phyloP scores from a whole-genome alignment of 2,329 filamentous ascomycete species.

The Clonostachys sp. region DNA sequence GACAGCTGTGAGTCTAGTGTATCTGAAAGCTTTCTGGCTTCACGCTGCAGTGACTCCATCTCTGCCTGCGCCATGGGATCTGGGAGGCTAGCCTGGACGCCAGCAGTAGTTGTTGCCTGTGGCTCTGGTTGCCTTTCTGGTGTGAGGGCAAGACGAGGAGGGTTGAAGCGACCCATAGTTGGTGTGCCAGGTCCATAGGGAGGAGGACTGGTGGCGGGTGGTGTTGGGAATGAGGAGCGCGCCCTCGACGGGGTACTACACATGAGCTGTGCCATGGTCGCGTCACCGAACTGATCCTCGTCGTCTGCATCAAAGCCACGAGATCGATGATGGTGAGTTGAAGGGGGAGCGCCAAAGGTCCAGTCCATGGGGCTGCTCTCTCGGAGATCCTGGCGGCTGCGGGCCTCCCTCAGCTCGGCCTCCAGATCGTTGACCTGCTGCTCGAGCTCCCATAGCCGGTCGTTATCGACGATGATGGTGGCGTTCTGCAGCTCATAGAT shows the following conservation, averaged over 20 bases:
- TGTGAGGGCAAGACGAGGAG: not conserved
- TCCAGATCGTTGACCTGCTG: conserved; percentile 29
- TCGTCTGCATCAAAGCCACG: conserved; percentile 37
- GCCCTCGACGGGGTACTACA: conserved; percentile 45
- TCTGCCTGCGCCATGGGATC: conserved; percentile 42
- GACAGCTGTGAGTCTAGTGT: conserved; percentile 42
- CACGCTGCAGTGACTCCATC: conserved; percentile 40
- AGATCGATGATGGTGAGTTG: too few relatives aligned
- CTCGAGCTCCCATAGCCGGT: conserved; percentile 35
- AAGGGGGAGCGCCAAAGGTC: conserved; percentile 34
- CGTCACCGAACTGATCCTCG: conserved; percentile 36
- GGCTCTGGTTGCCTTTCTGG: not conserved
- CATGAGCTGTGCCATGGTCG: conserved; percentile 42
- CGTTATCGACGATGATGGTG: conserved; percentile 43
- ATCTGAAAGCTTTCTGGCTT: conserved; percentile 39
- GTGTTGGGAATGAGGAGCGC: conserved; percentile 44
- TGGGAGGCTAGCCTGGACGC: conserved; percentile 33
- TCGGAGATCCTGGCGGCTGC: conserved; percentile 3
- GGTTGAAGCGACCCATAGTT: not conserved
- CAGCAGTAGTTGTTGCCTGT: conserved; percentile 14
- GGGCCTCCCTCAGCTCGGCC: conserved; percentile 16
- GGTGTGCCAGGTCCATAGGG: conserved; percentile 23
- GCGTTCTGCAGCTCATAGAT: conserved; percentile 48
- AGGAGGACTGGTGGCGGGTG: conserved; percentile 50
- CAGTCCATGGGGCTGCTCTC: conserved; percentile 27